Base-by-base conservation (phyloP, 1,284 basidiomycete species). In the Sphaerobolus stellatus region DNA sequence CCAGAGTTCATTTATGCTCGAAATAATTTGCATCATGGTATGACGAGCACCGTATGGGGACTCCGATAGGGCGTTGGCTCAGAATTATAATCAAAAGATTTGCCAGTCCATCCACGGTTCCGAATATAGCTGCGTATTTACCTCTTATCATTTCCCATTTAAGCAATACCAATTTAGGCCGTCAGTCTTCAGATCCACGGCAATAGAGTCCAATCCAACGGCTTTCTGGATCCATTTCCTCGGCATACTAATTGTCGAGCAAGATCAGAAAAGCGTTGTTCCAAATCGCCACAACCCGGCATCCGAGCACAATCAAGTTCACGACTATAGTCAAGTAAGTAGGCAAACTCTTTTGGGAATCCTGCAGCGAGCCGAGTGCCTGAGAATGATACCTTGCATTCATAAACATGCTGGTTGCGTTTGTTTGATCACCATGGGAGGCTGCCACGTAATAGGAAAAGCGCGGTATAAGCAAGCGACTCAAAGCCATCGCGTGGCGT, bases 371-470 rank as follows among this genome's bases (percentile, higher is more conserved):
- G 33, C 33, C 18, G 33, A 36, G 33, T 11, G 13, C 33, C 33
- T 36, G 33, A 36, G 33, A 36, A 36, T 11, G 33, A 11, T 11
- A 18, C 11, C 18, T 36, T 36, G 33, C 11, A 36, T 36, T 18
- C 18, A 36, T 36, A 36, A 36, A 36, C 33, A 36, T 36, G 33
- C 18, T 11, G 33, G 33, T 18, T 36, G 13, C 33, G 13, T 36
- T 36, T 11, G 33, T 11, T 36, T 36, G 33, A 36, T 11, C 18
- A 18, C 78, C 78, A 80, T 13, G 78, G 78, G n/a, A 80, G 71
- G 58, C 72, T 70, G 41, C 78, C 78, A 48, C 77, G 74, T 50
- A 79, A 71, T 11, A 36, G 33, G 33, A 36, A 36, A 36, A 36
- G 33, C 18, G 33, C 33, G 18, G 18, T 36, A 18, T 36, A 36